Base-by-base conservation (phyloP, 257 asterid genomes). In the Jasminum sambac region DNA sequence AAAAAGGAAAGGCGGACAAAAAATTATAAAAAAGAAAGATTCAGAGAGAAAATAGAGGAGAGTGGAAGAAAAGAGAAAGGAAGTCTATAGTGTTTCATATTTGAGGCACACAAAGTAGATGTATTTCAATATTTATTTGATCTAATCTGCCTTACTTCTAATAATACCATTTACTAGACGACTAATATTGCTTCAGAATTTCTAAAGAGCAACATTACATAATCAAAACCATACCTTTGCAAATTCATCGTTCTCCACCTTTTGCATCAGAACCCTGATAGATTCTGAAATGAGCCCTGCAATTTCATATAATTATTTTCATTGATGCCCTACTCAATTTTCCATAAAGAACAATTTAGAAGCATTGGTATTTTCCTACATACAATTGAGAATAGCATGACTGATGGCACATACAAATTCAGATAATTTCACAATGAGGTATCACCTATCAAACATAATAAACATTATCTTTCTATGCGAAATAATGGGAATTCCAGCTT, bases 261-360 rank as follows among this genome's bases (percentile, higher is more conserved):
- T 87, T 78, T 95, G 82, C 92, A 95, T 91, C 73, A 91, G 74
- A 73, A 71, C 88, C 81, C 92, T 88, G 71, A 91, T 89, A 74
- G 98, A 77, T 82, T 91, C 96, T 70, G 77, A 76, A 66, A 89
- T 90, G 30, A 95, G 94, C 66, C 92, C 99, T 94, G 91, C 76
- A 79, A 72, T 67, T 62, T 39, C 40, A 37, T 16, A 26, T n/a
- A 66, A 76, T 25, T 59, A 55, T 34, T 67, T 62, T 41, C 37
- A 57, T 67, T 48, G 69, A 48, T 12, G 26, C 44, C 40, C 25
- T 19, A 11, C 25, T 59, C 34, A 30, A 30, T 24, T 52, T 40
- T 19, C 74, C 26, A 40, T 76, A 68, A 57, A 36, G 72, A 58
- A 39, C 36, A 71, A 21, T 60, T 23, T 59, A 46, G 68, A 62